Conservation (phyloP, 345 rosid species). For the Moringa oleifera region DNA sequence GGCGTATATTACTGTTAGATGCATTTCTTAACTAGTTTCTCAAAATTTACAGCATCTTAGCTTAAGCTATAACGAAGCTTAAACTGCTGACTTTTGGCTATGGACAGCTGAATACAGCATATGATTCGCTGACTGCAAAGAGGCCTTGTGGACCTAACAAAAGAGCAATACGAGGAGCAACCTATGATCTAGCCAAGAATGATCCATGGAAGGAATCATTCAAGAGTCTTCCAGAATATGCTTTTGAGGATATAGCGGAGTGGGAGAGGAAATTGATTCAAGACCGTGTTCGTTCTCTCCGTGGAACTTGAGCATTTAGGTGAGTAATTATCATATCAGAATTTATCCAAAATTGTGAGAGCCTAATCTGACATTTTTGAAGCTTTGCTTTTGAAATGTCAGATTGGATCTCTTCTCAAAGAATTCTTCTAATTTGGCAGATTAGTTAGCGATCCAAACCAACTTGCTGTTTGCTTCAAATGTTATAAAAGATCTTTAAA, state of each 20-base stretch:
- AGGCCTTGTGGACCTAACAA: slow-evolving; percentile 88
- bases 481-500: too few species aligned
- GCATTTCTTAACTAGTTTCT: neutral
- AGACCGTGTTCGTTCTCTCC: slow-evolving; percentile 52
- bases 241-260: slow-evolving; percentile 73
- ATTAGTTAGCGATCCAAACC: neutral
- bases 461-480: too few species aligned
- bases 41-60: neutral
- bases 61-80: neutral
- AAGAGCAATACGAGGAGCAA: slow-evolving; percentile 70
- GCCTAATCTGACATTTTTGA: neutral
- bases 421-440: neutral
- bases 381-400: slow-evolving; percentile 7
- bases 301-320: slow-evolving; percentile 43
- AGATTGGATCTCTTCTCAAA: slow-evolving; percentile 7
- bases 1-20: neutral
- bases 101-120: slow-evolving; percentile 63
- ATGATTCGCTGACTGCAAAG: slow-evolving; percentile 54
- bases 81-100: neutral
- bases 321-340: slow-evolving; percentile 2
- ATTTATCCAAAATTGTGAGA: neutral
- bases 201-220: slow-evolving; percentile 78
- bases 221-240: slow-evolving; percentile 70
- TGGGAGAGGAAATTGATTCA: slow-evolving; percentile 88
- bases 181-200: slow-evolving; percentile 78